phyloP scores from a whole-genome alignment of 1,284 basidiomycete species.

The Ustilago crameri region DNA sequence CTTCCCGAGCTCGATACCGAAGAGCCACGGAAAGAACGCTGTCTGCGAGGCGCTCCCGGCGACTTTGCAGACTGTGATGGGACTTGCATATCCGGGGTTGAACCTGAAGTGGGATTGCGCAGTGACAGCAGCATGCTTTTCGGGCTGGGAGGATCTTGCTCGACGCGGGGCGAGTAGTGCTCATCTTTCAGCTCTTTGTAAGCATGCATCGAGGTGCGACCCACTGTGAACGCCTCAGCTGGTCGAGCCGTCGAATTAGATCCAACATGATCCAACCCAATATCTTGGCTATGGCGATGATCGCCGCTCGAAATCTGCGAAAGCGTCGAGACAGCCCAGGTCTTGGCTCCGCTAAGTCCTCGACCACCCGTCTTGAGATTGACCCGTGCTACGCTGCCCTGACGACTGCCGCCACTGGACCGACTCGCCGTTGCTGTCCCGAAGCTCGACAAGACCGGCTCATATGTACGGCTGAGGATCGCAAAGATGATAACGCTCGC shows the following conservation, averaged over 20 bases:
- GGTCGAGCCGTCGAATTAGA: too few relatives aligned
- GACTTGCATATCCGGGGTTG: slow-evolving; percentile 20
- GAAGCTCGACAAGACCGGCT: slow-evolving; percentile 30
- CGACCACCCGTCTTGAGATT: not conserved
- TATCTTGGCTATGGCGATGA: slow-evolving; percentile 9
- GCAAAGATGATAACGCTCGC: slow-evolving; percentile 31
- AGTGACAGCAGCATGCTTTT: slow-evolving; percentile 15
- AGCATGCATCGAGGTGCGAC: slow-evolving; percentile 13
- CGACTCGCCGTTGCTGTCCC: slow-evolving; percentile 4
- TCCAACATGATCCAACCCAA: slow-evolving; percentile 15
- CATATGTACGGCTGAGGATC: slow-evolving; percentile 37
- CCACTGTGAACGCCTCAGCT: slow-evolving; percentile 8
- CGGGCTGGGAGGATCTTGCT: slow-evolving; percentile 4
- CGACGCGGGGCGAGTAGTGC: not conserved
- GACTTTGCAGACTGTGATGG: not conserved
- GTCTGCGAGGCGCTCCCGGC: slow-evolving; percentile 6
- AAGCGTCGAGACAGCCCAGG: slow-evolving; percentile 20
- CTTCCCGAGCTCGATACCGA: slow-evolving; percentile 1
- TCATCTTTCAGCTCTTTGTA: slow-evolving; percentile 27
- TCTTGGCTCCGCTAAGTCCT: slow-evolving; percentile 16
- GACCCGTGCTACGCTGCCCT: slow-evolving; percentile 8
- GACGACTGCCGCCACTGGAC: slow-evolving; percentile 7
- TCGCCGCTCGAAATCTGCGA: slow-evolving; percentile 18
- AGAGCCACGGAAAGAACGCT: slow-evolving; percentile 11
- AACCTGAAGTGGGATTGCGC: slow-evolving; percentile 8